A percentile compares a stretch with the other conserved stretches of the same genome.
Evolutionary conservation across 2,329 filamentous ascomycete genomes (phyloP).

Genomic region (Lecanoromycetidae sp.): DNA sequence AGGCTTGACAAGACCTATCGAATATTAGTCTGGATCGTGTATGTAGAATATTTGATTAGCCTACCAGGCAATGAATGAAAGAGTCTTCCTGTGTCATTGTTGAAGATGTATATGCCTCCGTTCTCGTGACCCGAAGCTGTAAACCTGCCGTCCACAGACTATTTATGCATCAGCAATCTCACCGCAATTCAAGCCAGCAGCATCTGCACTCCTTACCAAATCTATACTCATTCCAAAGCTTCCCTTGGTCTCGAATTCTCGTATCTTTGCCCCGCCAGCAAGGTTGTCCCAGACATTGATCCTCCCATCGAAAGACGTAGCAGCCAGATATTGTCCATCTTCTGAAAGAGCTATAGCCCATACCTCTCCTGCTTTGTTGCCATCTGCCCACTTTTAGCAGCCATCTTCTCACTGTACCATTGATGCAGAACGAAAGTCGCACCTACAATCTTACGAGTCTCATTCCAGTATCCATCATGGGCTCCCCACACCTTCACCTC

Average conservation of each 20-base stretch:
- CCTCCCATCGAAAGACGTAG: constrained; percentile 74
- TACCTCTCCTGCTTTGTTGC: constrained; percentile 54
- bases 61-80: constrained; percentile 71
- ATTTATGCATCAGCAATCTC: background rate
- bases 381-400: constrained; percentile 28
- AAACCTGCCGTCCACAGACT: constrained; percentile 64
- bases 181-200: background rate
- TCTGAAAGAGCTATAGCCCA: constrained; percentile 83
- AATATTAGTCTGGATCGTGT: background rate
- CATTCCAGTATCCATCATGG: constrained; percentile 44
- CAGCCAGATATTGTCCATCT: constrained; percentile 74
- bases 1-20: constrained; percentile 68
- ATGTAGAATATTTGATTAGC: constrained; percentile 17
- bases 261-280: constrained; percentile 49
- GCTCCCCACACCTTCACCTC: constrained; percentile 73
- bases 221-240: constrained; percentile 86
- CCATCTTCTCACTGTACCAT: background rate
- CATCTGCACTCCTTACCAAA: constrained; percentile 38
- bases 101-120: constrained; percentile 86
- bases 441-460: constrained; percentile 36
- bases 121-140: constrained; percentile 90
- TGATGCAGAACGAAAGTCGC: constrained; percentile 19
- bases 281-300: constrained; percentile 77
- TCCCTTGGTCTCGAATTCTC: constrained; percentile 81
- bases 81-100: constrained; percentile 76